Base-by-base conservation (phyloP, 768 basidiomycete genomes). In the Phaeolepiota aurea region DNA sequence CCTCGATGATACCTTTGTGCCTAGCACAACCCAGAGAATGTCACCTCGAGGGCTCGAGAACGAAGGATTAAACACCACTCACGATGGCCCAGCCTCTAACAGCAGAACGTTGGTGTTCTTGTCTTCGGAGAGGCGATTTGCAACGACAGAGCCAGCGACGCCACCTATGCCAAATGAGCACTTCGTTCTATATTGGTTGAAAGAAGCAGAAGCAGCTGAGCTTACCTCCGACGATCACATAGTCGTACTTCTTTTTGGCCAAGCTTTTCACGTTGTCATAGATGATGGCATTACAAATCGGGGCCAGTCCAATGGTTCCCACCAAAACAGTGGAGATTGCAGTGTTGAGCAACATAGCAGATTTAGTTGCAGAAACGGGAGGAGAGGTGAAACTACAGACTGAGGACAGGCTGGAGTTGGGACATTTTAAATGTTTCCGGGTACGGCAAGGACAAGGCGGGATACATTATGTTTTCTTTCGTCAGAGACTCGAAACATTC, bases 71-170 rank as follows among this genome's bases (percentile, higher is more conserved):
- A 4, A 15, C n/a, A 41, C 9, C 23, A 44, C 49, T 30, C 35
- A 58, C 57, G 50, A 46, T 15, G 46, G 47, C 5, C 59, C 57
- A 18, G 57, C 56, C 41, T 63, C 63, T 2, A 65, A 43, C 2
- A 63, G 44, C 4, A 65, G 57, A 14, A 65, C 58, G 5, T 41
- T 51, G 18, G 48, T 35, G 2, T 44, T 40, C 2, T 52, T 46
- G 50, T 68, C 57, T 43, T 63, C 61, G 2, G 59, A 48, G 1
- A 64, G 49, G 7, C 64, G 46, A 34, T 54, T 64, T 4, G 62
- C 62, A 3, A 65, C 25, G 12, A 61, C 59, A 36, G 50, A 53
- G 25, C 64, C 64, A 2, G 56, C 61, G 13, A 54, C 54, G 0
- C 62, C 59, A 40, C 48, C 49, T 57, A 32, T n/a, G n/a, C n/a